Percentiles rank a stretch among this genome's conserved stretches.
Evolutionary conservation across 225 moss, liverwort and hornwort species (phyloP).

Genomic region (Marchantia paleacea): DNA sequence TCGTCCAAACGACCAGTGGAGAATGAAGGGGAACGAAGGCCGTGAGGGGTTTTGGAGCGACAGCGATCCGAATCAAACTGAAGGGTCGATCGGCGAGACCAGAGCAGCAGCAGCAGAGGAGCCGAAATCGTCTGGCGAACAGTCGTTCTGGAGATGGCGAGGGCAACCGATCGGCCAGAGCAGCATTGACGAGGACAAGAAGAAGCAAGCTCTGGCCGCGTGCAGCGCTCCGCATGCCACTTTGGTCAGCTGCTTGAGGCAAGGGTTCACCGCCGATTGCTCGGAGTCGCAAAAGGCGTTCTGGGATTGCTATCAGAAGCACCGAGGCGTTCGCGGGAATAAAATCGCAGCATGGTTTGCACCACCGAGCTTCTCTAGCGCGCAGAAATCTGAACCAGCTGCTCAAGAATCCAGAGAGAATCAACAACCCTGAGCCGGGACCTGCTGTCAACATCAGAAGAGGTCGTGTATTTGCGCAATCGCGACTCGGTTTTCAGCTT

Average conservation of each 20-base stretch:
- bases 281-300: conserved; percentile 37
- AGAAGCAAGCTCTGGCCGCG: conserved; percentile 34
- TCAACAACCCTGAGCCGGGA: too few relatives aligned
- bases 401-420: neutral
- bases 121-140: neutral
- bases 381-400: conserved; percentile 1
- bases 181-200: conserved; percentile 33
- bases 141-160: conserved; percentile 29
- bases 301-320: conserved; percentile 42
- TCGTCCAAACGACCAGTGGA: neutral
- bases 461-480: too few relatives aligned
- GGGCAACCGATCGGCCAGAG: conserved; percentile 25
- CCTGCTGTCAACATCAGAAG: too few relatives aligned
- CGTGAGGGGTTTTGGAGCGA: conserved; percentile 1
- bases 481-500: too few relatives aligned
- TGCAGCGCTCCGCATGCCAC: conserved; percentile 33
- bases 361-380: conserved; percentile 26
- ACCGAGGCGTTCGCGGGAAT: conserved; percentile 39
- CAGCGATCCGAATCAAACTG: neutral
- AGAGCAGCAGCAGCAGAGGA: neutral
- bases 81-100: neutral
- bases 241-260: conserved; percentile 34
- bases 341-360: conserved; percentile 45
- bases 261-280: conserved; percentile 37
- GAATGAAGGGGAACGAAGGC: neutral